phyloP scores from a whole-genome alignment of 1,284 basidiomycete species.

The Bondarzewia mesenterica region DNA sequence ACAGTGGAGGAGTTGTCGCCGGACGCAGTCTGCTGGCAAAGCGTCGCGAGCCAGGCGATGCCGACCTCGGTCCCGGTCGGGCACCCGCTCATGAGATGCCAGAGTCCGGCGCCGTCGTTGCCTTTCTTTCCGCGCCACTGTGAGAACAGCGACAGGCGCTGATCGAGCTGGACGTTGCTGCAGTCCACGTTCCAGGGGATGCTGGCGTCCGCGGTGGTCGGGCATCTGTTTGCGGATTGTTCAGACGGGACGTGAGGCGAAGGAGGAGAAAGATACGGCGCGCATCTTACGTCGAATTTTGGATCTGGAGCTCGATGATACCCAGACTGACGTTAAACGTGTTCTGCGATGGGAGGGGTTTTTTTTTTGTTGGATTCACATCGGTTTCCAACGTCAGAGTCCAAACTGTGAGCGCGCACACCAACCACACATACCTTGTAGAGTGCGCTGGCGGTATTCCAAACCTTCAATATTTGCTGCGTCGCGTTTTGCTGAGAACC shows the following conservation, averaged over 20 bases:
- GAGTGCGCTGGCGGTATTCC: constrained; percentile 71
- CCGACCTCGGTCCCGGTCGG: constrained; percentile 81
- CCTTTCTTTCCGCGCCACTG: constrained; percentile 74
- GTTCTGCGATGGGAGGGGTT: no score
- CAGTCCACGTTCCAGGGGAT: constrained; percentile 59
- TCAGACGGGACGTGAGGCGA: neutral
- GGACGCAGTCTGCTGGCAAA: constrained; percentile 53
- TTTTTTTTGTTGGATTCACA: no score
- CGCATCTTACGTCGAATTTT: constrained; percentile 37
- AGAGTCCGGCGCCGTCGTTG: constrained; percentile 72
- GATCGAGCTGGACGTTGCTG: constrained; percentile 40
- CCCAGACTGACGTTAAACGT: constrained; percentile 86
- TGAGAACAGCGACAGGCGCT: constrained; percentile 75
- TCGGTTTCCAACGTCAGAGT: no score
- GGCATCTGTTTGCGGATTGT: constrained; percentile 34
- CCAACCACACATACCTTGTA: constrained; percentile 48
- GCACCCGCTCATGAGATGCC: constrained; percentile 89
- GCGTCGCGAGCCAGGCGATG: constrained; percentile 82
- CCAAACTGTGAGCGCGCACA: constrained; percentile 6
- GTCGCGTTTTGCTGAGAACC: constrained; percentile 59
- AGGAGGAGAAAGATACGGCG: constrained; percentile 1
- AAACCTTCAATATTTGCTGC: constrained; percentile 68
- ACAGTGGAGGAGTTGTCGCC: constrained; percentile 45
- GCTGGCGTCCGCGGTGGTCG: constrained; percentile 34
- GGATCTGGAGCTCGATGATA: constrained; percentile 74